These are phyloP conservation scores for Hypoxylon sp. DNA, from an alignment of 2,329 filamentous ascomycete species.

Conservation along the genomic window DNA sequence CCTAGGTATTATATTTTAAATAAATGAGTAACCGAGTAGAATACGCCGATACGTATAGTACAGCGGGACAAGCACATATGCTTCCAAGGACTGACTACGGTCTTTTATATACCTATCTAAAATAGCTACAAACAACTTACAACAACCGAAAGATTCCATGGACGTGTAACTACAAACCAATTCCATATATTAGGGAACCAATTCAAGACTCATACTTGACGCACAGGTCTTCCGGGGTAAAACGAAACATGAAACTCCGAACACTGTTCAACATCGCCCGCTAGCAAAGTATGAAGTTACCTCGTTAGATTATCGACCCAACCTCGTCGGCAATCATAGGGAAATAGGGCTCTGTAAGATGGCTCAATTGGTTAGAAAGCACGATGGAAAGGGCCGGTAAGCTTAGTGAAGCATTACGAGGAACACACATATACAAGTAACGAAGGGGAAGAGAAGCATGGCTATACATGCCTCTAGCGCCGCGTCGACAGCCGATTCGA, in stretches of 20 bases:
- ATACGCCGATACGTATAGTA: background rate
- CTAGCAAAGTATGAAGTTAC: background rate
- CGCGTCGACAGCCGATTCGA: background rate
- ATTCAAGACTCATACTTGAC: background rate
- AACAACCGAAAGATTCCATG: background rate
- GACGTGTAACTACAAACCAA: background rate
- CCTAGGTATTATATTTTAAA: background rate
- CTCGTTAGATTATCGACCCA: background rate
- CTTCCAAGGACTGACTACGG: background rate
- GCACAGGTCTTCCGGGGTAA: background rate
- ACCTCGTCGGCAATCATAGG: background rate
- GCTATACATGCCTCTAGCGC: background rate
- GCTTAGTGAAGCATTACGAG: background rate
- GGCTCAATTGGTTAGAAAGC: background rate
- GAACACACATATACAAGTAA: background rate
- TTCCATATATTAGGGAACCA: background rate
- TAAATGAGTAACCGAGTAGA: background rate
- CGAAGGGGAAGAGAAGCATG: background rate
- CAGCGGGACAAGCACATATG: background rate
- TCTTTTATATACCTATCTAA: background rate
- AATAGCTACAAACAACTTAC: background rate
- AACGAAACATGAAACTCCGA: background rate
- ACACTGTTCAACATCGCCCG: background rate
- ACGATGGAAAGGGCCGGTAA: background rate
- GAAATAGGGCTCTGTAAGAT: background rate